These are phyloP conservation scores for Phytopythium cucurbitacearum DNA, from an alignment of 352 stramenopile genomes.

Conservation along the genomic window DNA sequence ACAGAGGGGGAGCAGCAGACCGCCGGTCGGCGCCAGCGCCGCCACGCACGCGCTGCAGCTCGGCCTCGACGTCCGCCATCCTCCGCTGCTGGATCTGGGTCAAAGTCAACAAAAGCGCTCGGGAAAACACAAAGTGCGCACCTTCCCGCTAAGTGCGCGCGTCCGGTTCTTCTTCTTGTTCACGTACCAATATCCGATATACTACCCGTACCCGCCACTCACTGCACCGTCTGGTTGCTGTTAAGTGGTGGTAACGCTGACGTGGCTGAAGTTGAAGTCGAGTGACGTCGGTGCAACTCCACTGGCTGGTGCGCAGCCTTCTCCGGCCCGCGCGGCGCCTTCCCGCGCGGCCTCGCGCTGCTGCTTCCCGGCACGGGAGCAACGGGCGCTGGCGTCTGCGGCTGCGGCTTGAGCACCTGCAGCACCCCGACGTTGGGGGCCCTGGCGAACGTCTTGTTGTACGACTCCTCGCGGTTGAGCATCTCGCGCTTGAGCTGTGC, in stretches of 20 bases:
- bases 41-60: constrained; percentile 52
- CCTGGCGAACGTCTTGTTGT: constrained; percentile 91
- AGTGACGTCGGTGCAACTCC: constrained; percentile 37
- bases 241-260: constrained; percentile 36
- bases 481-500: constrained; percentile 92
- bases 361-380: not conserved
- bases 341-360: constrained; percentile 38
- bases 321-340: not conserved
- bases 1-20: not conserved
- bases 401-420: constrained; percentile 81
- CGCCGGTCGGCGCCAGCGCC: not conserved
- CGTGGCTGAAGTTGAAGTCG: constrained; percentile 5
- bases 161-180: too few species aligned
- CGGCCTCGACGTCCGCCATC: constrained; percentile 24
- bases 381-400: constrained; percentile 21
- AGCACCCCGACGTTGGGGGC: constrained; percentile 86
- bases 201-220: too few species aligned
- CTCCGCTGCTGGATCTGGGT: constrained; percentile 10
- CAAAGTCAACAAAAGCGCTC: constrained; percentile 21
- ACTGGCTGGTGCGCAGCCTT: constrained; percentile 8
- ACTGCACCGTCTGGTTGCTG: constrained; percentile 33
- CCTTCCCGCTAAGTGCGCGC: not conserved
- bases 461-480: constrained; percentile 91
- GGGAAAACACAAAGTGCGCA: constrained; percentile 27
- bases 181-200: not conserved